A percentile compares a stretch with the other conserved stretches of the same genome.
Evolutionary conservation across 257 asterid species (phyloP).

Genomic region (Primulina huaijiensis): DNA sequence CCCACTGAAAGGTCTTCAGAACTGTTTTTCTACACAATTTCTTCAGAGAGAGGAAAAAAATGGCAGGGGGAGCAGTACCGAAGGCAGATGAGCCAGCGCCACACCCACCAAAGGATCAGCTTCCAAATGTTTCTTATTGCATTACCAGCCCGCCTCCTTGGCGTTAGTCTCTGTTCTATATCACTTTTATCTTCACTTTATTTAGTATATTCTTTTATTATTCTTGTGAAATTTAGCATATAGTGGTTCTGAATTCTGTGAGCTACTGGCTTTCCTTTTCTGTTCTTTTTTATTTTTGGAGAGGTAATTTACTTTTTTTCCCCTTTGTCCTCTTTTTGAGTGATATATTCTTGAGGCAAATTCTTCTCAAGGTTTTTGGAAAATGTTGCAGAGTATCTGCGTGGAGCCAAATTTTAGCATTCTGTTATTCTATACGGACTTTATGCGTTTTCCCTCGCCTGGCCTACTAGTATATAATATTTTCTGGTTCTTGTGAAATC

Average conservation of each 20-base stretch:
- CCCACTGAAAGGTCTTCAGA: not conserved
- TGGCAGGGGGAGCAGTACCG: conserved; percentile 44
- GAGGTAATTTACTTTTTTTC: not conserved
- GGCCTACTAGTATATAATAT: not conserved
- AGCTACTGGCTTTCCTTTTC: conserved; percentile 2
- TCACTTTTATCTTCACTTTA: not conserved
- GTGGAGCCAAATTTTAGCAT: not conserved
- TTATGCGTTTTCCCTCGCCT: not conserved
- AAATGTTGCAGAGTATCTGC: not conserved
- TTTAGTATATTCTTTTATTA: conserved; percentile 15
- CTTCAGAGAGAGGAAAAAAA: conserved; percentile 26
- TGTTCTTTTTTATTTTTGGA: not conserved
- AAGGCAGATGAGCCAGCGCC: conserved; percentile 70
- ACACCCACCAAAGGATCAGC: conserved; percentile 83
- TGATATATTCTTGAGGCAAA: not conserved
- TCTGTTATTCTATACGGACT: not conserved
- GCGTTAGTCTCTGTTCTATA: conserved; percentile 53
- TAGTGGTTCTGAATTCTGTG: conserved; percentile 1
- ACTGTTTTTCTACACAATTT: conserved; percentile 4
- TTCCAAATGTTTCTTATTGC: conserved; percentile 84
- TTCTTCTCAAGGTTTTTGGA: not conserved
- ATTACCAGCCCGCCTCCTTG: conserved; percentile 96
- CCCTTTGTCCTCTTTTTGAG: not conserved
- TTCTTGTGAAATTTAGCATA: not conserved
- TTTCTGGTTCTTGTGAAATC: conserved; percentile 18